Evolutionary conservation across 352 stramenopile species (phyloP), one percentile per base, ranked within the genome.

Genomic region (Globisporangium cylindrosporum): DNA sequence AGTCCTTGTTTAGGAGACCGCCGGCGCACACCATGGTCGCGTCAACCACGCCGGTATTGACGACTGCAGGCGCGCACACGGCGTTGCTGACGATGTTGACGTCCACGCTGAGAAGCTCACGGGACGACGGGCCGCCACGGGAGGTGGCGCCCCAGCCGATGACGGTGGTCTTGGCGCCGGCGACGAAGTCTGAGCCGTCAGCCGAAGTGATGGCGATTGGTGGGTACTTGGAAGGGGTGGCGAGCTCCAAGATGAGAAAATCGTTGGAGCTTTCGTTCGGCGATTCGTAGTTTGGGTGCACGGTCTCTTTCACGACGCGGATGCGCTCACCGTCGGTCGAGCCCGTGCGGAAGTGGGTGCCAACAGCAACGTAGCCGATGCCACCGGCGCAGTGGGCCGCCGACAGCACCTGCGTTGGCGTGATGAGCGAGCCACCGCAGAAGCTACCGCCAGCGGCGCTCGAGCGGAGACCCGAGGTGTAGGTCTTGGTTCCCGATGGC

Each of bases 21-120:
- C 84, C 82, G 3, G 84, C 82, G 46, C 84, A 93, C n/a, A 93
- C 32, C 77, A 90, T 90, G 15, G 36, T 46, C 2, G 38, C 38
- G 7, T 73, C 68, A 4, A 75, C 56, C 2, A 78, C 49, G 36
- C 79, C 78, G 22, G 63, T 63, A 20, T 43, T 43, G 1, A 0
- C 1, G 0, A 43, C 7, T 10, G 36, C 36, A 5, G 36, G 36
- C 1, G 58, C 48, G 66, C 83, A 92, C 1, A 65, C 69, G 0
- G 66, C 68, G 53, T 84, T 79, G 63, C 80, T 79, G 20, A 90
- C 67, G 6, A 93, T 59, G 0, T 77, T 59, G 3, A 88, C 71
- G 41, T 82, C 65, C 15, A 87, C 78, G 12, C 73, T 63, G 22
- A 83, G 65, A 20, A 88, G 69, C 60, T 77, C 72, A 10, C 20